Conservation (phyloP, 129 eudicot species). For the Pulicaria dysenterica region DNA sequence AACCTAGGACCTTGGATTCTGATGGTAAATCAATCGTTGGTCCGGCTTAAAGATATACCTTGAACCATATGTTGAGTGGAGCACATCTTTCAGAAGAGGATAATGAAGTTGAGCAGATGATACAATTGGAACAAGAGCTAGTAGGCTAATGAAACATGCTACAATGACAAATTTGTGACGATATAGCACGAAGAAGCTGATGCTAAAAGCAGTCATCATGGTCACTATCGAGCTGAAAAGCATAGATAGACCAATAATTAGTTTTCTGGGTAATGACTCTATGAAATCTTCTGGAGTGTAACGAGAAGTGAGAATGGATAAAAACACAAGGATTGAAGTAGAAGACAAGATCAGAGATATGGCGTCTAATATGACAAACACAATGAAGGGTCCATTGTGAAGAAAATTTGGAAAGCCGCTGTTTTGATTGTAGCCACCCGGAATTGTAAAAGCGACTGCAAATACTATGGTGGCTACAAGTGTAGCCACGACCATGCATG, state of each 20-base stretch:
- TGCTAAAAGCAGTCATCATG: conserved; percentile 17
- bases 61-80: not conserved
- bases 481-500: conserved; percentile 18
- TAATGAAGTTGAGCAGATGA: not conserved
- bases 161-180: not conserved
- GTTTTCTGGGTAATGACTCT: conserved; percentile 1
- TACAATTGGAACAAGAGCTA: not conserved
- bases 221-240: conserved; percentile 16
- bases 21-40: conserved; percentile 3
- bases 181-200: conserved; percentile 20
- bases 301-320: conserved; percentile 20
- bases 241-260: not conserved
- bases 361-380: conserved; percentile 17
- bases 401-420: conserved; percentile 1
- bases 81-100: conserved; percentile 14
- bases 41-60: conserved; percentile 17
- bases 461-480: conserved; percentile 21
- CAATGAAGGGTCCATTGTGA: conserved; percentile 9
- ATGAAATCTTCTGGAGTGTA: conserved; percentile 19
- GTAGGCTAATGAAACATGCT: not conserved
- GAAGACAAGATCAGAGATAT: conserved; percentile 6
- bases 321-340: conserved; percentile 13
- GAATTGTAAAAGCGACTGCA: conserved; percentile 12
- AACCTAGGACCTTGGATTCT: not conserved
- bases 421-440: conserved; percentile 11